Base-by-base conservation (phyloP, 805 yeast genomes). In the Pichia sporocuriosa region DNA sequence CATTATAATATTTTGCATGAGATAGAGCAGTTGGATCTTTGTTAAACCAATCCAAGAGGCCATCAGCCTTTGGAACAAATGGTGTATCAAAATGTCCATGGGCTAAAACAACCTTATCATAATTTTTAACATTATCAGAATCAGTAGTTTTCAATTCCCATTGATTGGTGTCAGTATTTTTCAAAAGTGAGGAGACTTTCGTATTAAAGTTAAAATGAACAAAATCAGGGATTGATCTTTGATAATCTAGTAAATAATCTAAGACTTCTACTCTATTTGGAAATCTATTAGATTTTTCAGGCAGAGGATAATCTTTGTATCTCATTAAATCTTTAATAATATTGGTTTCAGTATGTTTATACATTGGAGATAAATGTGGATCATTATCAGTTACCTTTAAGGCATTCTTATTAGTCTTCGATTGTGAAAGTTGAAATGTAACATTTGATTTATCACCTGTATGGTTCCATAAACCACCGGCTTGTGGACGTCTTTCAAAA, bases 201-300 rank as follows among this genome's bases (percentile, higher is more conserved):
- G 77, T 65, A 48, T 70, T 63, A 40, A 39, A 58, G 6, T 49
- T 49, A 37, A 59, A 55, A 6, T 54, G 54, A 20, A 76, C 75
- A 31, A 54, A 48, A 3, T 51, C 52, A 23, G 62, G 63, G 36
- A 77, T 60, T 1, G 69, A 66, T 21, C 64, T 57, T 26, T 76
- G 63, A 53, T 83, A 87, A n/a, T 62, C 49, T 34, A 68, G 62
- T 45, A 88, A 57, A 57, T 88, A 88, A 21, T 69, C 53, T 33
- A 70, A 66, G 7, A 88, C 88, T 37, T 81, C 81, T 1, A 58
- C 44, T 47, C 90, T 72, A 12, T 63, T 61, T 1, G 89, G 84
- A 53, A 79, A 88, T 12, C 63, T 55, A 10, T 75, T 76, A 8
- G 68, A 56, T 4, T 62, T 57, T 6, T 57, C 60, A 7, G 65